Evolutionary conservation across 495 filamentous ascomycete genomes (phyloP).

Genomic region (Aspergillus olivimuriae): DNA sequence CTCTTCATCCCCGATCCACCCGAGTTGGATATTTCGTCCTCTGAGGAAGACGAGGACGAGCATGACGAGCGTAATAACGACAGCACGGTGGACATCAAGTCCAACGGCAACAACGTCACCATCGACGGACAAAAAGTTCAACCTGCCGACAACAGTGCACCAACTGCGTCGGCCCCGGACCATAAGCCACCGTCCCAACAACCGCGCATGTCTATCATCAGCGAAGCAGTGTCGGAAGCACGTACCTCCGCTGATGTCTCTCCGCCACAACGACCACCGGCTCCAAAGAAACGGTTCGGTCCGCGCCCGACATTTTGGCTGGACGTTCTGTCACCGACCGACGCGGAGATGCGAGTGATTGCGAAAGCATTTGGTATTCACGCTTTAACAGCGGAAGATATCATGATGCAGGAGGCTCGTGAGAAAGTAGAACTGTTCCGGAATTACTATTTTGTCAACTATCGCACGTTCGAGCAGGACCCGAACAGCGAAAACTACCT

Average conservation of each 20-base stretch:
- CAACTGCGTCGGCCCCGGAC: too few relatives aligned
- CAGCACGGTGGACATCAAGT: conserved; percentile 14
- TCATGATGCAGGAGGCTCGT: conserved; percentile 91
- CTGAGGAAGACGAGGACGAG: conserved; percentile 59
- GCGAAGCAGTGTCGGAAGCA: conserved; percentile 27
- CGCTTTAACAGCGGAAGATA: conserved; percentile 90
- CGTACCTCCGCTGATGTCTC: conserved; percentile 15
- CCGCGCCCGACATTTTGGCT: conserved; percentile 94
- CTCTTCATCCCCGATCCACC: conserved; percentile 76
- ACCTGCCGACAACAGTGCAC: conserved; percentile 7
- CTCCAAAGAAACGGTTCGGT: conserved; percentile 62
- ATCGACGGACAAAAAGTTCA: conserved; percentile 2
- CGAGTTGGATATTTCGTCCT: conserved; percentile 55
- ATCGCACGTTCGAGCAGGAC: conserved; percentile 94
- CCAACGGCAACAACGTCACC: conserved; percentile 1
- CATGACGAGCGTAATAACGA: conserved; percentile 22
- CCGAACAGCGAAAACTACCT: conserved; percentile 79
- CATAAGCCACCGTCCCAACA: too few relatives aligned
- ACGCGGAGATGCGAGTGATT: conserved; percentile 85
- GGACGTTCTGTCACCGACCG: conserved; percentile 83
- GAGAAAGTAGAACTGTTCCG: conserved; percentile 98
- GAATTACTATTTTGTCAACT: conserved; percentile 97
- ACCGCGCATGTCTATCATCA: conserved; percentile 22
- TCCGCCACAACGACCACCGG: conserved; percentile 20
- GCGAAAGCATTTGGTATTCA: conserved; percentile 93